Evolutionary conservation across 2,329 filamentous ascomycete genomes (phyloP).

Genomic region (Myotisia sp.): DNA sequence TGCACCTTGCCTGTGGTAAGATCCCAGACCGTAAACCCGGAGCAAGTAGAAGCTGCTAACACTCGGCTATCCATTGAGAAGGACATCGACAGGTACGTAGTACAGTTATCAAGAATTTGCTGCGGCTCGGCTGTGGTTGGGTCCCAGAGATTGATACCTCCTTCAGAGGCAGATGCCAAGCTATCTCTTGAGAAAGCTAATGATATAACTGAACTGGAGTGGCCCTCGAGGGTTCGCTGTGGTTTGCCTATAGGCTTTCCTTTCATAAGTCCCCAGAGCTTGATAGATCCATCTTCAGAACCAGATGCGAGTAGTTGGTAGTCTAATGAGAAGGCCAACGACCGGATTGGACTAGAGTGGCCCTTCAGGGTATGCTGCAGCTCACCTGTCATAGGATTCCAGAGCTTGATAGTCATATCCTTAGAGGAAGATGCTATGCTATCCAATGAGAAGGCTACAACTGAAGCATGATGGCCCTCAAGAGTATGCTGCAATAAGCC

Average conservation of each 20-base stretch:
- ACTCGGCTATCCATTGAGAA: slow-evolving; percentile 16
- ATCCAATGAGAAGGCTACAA: slow-evolving; percentile 1
- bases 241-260: too few species aligned
- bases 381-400: background rate
- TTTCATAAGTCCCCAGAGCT: slow-evolving; percentile 73
- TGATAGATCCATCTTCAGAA: slow-evolving; percentile 83
- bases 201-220: slow-evolving; percentile 3
- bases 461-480: background rate
- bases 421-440: background rate
- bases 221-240: slow-evolving; percentile 5
- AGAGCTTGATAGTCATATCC: slow-evolving; percentile 1
- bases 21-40: slow-evolving; percentile 80
- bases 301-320: slow-evolving; percentile 70
- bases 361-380: slow-evolving; percentile 58
- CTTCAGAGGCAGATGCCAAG: slow-evolving; percentile 8
- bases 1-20: slow-evolving; percentile 76
- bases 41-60: too few species aligned
- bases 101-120: slow-evolving; percentile 13
- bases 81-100: slow-evolving; percentile 11
- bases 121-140: slow-evolving; percentile 3
- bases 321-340: slow-evolving; percentile 76
- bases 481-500: background rate
- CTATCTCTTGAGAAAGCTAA: slow-evolving; percentile 8
- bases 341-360: slow-evolving; percentile 80
- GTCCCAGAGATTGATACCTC: slow-evolving; percentile 8